Conservation (phyloP, 2,329 filamentous ascomycete genomes). For the Lanzia echinophila region DNA sequence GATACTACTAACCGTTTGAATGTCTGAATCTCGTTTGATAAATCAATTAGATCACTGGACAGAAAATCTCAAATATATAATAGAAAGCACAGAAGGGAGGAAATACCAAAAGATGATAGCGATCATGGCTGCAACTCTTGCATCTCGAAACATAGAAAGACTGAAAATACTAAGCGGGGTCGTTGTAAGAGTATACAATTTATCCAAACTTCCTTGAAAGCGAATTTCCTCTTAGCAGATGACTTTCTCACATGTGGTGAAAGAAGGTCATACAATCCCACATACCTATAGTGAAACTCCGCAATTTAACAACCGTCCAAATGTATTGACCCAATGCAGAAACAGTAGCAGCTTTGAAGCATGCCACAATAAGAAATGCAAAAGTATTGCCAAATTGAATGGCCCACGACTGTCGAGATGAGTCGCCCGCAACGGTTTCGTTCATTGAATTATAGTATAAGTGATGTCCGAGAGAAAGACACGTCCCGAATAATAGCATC, state of each 20-base stretch:
- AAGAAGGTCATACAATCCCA: too few species aligned
- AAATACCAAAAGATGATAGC: neutral
- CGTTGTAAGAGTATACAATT: constrained; percentile 14
- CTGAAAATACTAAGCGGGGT: constrained; percentile 10
- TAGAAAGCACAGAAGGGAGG: too few species aligned
- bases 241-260: too few species aligned
- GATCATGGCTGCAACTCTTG: neutral
- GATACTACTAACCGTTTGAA: neutral
- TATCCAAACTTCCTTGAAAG: constrained; percentile 11
- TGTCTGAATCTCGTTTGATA: too few species aligned
- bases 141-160: constrained; percentile 6
- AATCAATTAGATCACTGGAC: too few species aligned
- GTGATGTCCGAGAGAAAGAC: neutral
- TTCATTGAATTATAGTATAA: neutral
- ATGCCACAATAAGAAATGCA: constrained; percentile 13
- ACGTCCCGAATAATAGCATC: neutral
- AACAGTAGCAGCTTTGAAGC: constrained; percentile 10
- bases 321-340: constrained; percentile 17
- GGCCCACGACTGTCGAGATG: constrained; percentile 13
- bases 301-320: constrained; percentile 15
- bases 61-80: too few species aligned
- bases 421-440: neutral
- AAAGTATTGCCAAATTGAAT: constrained; percentile 16
- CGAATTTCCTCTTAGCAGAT: too few species aligned
- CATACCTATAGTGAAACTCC: constrained; percentile 8